Percentiles rank a stretch among this genome's conserved stretches.
Conservation (phyloP, 2,329 filamentous ascomycete species). For the Hortaea sp. region DNA sequence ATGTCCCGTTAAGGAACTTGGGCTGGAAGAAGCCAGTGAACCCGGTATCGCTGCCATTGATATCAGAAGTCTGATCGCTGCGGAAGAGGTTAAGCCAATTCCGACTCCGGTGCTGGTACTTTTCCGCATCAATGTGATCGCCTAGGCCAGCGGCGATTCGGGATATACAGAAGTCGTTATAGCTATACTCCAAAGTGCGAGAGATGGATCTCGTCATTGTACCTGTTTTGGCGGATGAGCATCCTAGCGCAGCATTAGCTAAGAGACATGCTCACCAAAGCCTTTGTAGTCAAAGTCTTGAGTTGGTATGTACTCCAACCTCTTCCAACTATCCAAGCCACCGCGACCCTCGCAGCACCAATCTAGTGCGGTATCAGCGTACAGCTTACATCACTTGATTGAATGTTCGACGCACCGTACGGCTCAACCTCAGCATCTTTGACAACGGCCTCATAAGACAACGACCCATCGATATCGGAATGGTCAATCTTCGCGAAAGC, state of each 20-base stretch:
- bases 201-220: slow-evolving; percentile 44
- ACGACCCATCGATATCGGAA: slow-evolving; percentile 53
- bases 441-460: slow-evolving; percentile 52
- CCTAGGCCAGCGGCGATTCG: slow-evolving; percentile 53
- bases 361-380: slow-evolving; percentile 13
- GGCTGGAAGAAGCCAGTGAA: slow-evolving; percentile 60
- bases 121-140: slow-evolving; percentile 40
- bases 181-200: slow-evolving; percentile 43
- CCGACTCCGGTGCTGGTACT: slow-evolving; percentile 52
- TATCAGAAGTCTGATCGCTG: slow-evolving; percentile 40
- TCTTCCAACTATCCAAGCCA: slow-evolving; percentile 58
- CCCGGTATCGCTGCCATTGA: slow-evolving; percentile 48
- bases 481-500: slow-evolving; percentile 60
- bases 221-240: slow-evolving; percentile 24
- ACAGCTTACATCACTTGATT: neutral
- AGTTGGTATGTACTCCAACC: slow-evolving; percentile 50
- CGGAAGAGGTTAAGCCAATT: slow-evolving; percentile 70
- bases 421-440: slow-evolving; percentile 51
- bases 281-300: slow-evolving; percentile 35
- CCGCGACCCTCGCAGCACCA: slow-evolving; percentile 57
- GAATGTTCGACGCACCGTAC: slow-evolving; percentile 10
- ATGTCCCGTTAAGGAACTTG: slow-evolving; percentile 39
- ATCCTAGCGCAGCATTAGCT: slow-evolving; percentile 36
- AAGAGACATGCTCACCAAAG: slow-evolving; percentile 26
- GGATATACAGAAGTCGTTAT: slow-evolving; percentile 59